phyloP scores from a whole-genome alignment of 805 yeast species.

The Myxozyma udenii region DNA sequence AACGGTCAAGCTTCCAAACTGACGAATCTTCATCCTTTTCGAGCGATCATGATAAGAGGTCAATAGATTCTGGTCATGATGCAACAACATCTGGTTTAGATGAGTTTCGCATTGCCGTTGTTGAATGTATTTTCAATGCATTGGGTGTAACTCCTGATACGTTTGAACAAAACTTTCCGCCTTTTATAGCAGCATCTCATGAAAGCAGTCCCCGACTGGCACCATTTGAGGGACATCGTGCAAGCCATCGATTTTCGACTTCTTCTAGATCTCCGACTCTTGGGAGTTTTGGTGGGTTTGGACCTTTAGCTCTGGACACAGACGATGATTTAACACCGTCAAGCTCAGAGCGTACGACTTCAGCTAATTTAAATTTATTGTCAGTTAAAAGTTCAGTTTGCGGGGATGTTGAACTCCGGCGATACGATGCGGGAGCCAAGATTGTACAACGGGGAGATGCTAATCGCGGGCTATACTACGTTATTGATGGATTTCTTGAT shows the following conservation, averaged over 20 bases:
- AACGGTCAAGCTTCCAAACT: background rate
- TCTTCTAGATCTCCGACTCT: background rate
- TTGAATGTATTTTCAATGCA: constrained; percentile 65
- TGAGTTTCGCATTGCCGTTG: constrained; percentile 48
- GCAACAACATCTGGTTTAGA: background rate
- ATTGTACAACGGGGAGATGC: constrained; percentile 63
- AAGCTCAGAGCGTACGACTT: constrained; percentile 31
- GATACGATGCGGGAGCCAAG: constrained; percentile 51
- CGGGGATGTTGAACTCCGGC: constrained; percentile 55
- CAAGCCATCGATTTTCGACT: background rate
- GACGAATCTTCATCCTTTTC: background rate
- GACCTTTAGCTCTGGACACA: constrained; percentile 14
- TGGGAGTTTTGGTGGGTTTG: constrained; percentile 4
- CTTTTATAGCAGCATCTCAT: constrained; percentile 6
- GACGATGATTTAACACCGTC: too few species aligned
- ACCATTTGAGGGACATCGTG: constrained; percentile 9
- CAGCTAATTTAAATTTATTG: constrained; percentile 4
- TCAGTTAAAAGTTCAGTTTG: constrained; percentile 50
- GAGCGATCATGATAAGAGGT: background rate
- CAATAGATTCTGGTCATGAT: background rate
- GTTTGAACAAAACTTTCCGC: constrained; percentile 1
- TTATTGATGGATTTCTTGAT: constrained; percentile 73
- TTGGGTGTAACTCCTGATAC: constrained; percentile 55
- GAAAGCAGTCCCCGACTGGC: constrained; percentile 21
- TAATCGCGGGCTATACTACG: constrained; percentile 73